Evolutionary conservation across 495 filamentous ascomycete genomes (phyloP).

Genomic region (Melanomma pulvis-pyrius): DNA sequence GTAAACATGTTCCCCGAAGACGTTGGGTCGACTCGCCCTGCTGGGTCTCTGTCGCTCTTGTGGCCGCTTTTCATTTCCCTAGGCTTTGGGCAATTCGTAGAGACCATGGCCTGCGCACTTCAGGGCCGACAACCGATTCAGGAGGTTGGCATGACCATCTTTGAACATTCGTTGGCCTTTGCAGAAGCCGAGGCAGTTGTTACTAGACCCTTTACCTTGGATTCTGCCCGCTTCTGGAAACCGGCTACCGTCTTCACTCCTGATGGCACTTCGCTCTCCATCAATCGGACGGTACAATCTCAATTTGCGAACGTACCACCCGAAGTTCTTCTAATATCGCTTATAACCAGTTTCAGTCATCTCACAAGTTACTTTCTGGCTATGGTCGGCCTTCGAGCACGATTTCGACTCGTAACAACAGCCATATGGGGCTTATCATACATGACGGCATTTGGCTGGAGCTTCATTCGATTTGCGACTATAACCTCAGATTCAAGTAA

Average conservation of each 20-base stretch:
- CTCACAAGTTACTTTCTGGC: constrained; percentile 82
- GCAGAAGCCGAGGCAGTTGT: constrained; percentile 91
- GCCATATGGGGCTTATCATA: constrained; percentile 87
- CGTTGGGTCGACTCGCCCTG: constrained; percentile 45
- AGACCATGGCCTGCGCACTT: constrained; percentile 83
- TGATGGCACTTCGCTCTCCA: constrained; percentile 32
- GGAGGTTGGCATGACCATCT: constrained; percentile 94
- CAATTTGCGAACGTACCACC: constrained; percentile 78
- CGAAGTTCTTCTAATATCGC: constrained; percentile 80
- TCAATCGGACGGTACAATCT: constrained; percentile 48
- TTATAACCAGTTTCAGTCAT: constrained; percentile 89
- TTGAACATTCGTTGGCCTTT: constrained; percentile 95
- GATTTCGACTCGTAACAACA: constrained; percentile 79
- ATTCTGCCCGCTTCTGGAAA: constrained; percentile 51
- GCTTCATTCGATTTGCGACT: constrained; percentile 49
- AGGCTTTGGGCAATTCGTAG: constrained; percentile 83
- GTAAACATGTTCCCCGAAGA: constrained; percentile 64
- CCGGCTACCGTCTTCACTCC: constrained; percentile 21
- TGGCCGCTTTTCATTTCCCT: constrained; percentile 87
- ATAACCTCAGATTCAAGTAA: constrained; percentile 26
- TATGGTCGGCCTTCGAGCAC: constrained; percentile 74
- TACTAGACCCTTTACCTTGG: constrained; percentile 68
- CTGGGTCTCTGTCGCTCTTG: constrained; percentile 77
- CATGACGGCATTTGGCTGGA: constrained; percentile 77
- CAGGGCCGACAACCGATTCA: constrained; percentile 77